Evolutionary conservation across 306 rosid species (phyloP).

Genomic region (Acacia melanoxylon): DNA sequence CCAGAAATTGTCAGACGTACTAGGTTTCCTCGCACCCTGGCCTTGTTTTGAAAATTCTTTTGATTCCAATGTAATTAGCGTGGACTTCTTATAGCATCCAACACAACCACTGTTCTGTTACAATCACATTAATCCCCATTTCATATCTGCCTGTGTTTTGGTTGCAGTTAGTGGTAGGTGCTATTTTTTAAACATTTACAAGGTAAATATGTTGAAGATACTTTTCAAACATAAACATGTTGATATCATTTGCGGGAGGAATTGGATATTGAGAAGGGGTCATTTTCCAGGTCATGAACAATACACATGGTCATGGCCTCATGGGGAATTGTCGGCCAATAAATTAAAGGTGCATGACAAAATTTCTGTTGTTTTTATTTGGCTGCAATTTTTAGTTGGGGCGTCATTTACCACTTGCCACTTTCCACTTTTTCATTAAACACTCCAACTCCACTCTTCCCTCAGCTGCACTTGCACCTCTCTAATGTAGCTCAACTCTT

Average conservation of each 20-base stretch:
- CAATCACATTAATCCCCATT: constrained; percentile 68
- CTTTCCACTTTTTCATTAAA: not conserved
- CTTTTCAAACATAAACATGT: no score
- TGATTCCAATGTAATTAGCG: constrained; percentile 38
- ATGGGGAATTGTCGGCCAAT: not conserved
- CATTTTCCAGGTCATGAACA: not conserved
- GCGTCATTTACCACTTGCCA: not conserved
- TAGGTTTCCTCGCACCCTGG: constrained; percentile 46
- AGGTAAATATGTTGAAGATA: no score
- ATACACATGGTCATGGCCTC: not conserved
- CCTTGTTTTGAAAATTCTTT: constrained; percentile 35
- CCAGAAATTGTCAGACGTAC: constrained; percentile 83
- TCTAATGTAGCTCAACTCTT: no score
- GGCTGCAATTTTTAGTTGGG: constrained; percentile 5
- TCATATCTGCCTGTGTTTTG: no score
- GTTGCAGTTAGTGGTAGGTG: constrained; percentile 37
- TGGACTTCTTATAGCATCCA: constrained; percentile 65
- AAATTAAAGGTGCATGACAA: not conserved
- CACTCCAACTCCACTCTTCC: not conserved
- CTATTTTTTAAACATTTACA: no score
- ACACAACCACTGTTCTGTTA: constrained; percentile 99
- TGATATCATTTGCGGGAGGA: no score
- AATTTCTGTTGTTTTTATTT: not conserved
- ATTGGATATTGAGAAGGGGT: not conserved
- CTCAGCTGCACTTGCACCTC: not conserved